Base-by-base conservation (phyloP, 1,284 basidiomycete genomes). In the Melampsora americana region DNA sequence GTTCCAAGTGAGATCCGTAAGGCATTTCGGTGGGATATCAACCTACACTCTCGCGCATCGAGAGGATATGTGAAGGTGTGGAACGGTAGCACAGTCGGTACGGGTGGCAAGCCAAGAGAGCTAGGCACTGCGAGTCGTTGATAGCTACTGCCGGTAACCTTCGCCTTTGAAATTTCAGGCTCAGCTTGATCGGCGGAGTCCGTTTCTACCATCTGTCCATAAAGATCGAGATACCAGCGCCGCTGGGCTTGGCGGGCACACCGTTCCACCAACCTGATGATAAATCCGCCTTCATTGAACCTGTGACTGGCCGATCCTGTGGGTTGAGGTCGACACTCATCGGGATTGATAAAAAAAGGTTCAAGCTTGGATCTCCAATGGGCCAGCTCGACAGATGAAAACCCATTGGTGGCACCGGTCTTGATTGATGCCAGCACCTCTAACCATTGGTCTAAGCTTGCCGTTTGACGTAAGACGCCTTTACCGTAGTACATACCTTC, bases 51-150 rank as follows among this genome's bases (percentile, higher is more conserved):
- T 18, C 87, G 83, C 9, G 87, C 81, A 3, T 84, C 83, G 35
- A 88, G 80, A 5, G 87, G 86, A 77, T 87, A 86, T 5, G 87
- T 87, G 81, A 89, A 89, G 78, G 85, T 88, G 79, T 87, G 86
- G 81, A 89, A 89, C 1, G 88, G 88, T 23, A 89, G 80, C 46
- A 89, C 86, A 12, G 86, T 85, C 1, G 88, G 87, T 1, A 87
- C 82, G 9, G 82, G 82, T 5, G 86, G 86, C 18, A 83, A 80
- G 44, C 84, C 83, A 78, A 86, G 83, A 65, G 81, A 84, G 50
- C 82, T 80, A 18, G 85, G 84, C 5, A 85, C 80, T n/a, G 79
- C 74, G 1, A 83, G 79, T 18, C 84, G 80, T 0, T 78, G 75
- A 73, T 85, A 85, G 44, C 67, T 75, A 11, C 42, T 56, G 39